Conservation (phyloP, 2,329 filamentous ascomycete genomes). For the Trichophyton verrucosum region DNA sequence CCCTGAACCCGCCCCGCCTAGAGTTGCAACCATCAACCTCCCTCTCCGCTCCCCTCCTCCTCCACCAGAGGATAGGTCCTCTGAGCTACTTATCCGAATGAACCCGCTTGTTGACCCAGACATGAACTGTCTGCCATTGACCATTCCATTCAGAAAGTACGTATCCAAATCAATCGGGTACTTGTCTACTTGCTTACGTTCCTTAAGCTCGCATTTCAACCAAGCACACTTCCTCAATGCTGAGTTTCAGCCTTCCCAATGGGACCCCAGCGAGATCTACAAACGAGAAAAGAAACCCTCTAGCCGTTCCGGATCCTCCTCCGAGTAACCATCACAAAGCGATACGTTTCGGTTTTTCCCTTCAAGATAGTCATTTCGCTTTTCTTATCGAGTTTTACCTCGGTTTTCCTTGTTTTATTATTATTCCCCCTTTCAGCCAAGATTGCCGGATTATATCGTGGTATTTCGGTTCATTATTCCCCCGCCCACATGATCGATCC, state of each 20-base stretch:
- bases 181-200: background rate
- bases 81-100: constrained; percentile 25
- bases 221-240: constrained; percentile 36
- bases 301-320: background rate
- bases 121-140: constrained; percentile 30
- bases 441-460: background rate
- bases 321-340: background rate
- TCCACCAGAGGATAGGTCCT: constrained; percentile 16
- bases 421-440: background rate
- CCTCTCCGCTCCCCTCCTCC: constrained; percentile 18
- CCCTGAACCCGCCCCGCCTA: constrained; percentile 2
- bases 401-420: background rate
- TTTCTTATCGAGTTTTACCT: constrained; percentile 1
- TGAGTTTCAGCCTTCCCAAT: constrained; percentile 36
- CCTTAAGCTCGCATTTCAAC: constrained; percentile 31
- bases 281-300: constrained; percentile 12
- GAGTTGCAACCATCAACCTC: background rate
- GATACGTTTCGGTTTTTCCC: no score
- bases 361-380: no score
- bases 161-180: constrained; percentile 6
- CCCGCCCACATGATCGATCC: background rate
- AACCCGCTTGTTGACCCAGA: constrained; percentile 32
- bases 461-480: background rate
- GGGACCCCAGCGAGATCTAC: constrained; percentile 30
- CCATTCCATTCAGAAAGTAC: constrained; percentile 32